These are phyloP conservation scores for Fusarium pseudograminearum DNA, from an alignment of 2,329 filamentous ascomycete genomes.

Conservation along the genomic window DNA sequence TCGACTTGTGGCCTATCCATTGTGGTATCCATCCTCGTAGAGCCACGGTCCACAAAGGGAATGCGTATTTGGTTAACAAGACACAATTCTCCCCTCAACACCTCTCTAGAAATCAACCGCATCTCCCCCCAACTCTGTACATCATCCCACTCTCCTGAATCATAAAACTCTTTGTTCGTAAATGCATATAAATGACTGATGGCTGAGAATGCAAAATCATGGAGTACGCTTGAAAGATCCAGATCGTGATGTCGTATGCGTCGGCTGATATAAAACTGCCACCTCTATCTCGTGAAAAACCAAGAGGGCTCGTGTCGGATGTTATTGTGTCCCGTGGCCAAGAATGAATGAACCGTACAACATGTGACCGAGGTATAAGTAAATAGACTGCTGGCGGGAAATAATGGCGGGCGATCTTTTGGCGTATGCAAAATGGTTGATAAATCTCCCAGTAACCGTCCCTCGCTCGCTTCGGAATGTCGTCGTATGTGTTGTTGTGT, in stretches of 20 bases:
- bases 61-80: constrained; percentile 27
- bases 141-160: constrained; percentile 11
- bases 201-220: constrained; percentile 41
- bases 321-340: constrained; percentile 12
- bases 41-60: constrained; percentile 16
- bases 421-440: constrained; percentile 22
- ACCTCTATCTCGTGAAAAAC: constrained; percentile 32
- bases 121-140: background rate
- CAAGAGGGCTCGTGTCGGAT: constrained; percentile 30
- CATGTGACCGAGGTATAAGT: constrained; percentile 35
- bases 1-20: constrained; percentile 31
- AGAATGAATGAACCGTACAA: constrained; percentile 32
- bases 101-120: constrained; percentile 8
- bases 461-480: constrained; percentile 31
- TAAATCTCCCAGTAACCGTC: constrained; percentile 19
- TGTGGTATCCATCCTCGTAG: constrained; percentile 26
- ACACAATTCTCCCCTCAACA: constrained; percentile 27
- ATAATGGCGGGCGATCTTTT: constrained; percentile 26
- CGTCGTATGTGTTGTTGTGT: constrained; percentile 19
- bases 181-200: constrained; percentile 45
- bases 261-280: constrained; percentile 22
- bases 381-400: constrained; percentile 26
- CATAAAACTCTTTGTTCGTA: constrained; percentile 39
- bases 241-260: constrained; percentile 45
- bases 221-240: constrained; percentile 39